Evolutionary conservation across 192 early-diverging fungal genomes (phyloP), one percentile per base, ranked within the genome.

Genomic region (Coemansia sp.): DNA sequence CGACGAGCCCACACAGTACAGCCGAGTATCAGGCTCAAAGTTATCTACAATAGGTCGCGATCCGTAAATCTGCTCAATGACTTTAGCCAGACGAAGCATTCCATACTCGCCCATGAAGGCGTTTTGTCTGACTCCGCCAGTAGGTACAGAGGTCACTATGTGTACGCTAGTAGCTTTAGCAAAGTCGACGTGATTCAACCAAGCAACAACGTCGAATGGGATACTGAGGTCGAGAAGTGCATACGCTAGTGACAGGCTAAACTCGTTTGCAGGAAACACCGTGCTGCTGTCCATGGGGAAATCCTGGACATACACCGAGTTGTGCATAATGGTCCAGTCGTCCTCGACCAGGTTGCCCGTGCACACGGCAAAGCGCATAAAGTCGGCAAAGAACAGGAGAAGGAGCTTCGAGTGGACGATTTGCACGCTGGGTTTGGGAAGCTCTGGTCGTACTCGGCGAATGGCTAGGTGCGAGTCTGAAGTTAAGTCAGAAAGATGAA

Each of bases 241-340:
- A 24, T 64, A 60, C 0, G 77, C 71, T 17, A 79, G 39, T n/a
- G 54, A 45, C 17, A 46, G 36, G 47, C 71, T 68, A 35, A 79
- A 74, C 60, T 60, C 45, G 38, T 70, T 79, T 1, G 71, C 71
- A 0, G 54, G 46, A 49, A 64, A 70, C 35, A 65, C 56, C 0
- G 0, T 0, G 0, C 3, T 17, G 4, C 3, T 17, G n/a, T 67
- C 59, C 37, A 63, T 29, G 11, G 46, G 35, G 9, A 79, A 74
- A 43, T 79, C 77, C 46, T 79, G 68, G 11, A 74, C 11, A 59
- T 68, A 74, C 29, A 74, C 56, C 8, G 56, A 12, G 59, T 74
- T 74, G 19, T 79, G 68, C 42, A 79, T 40, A 4, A 79, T 29
- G n/a, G 67, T 14, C 77, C 77, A 79, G 22, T 73, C 77, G 9